phyloP scores from a whole-genome alignment of 768 basidiomycete species.

The Omphalotus guepiniiformis region DNA sequence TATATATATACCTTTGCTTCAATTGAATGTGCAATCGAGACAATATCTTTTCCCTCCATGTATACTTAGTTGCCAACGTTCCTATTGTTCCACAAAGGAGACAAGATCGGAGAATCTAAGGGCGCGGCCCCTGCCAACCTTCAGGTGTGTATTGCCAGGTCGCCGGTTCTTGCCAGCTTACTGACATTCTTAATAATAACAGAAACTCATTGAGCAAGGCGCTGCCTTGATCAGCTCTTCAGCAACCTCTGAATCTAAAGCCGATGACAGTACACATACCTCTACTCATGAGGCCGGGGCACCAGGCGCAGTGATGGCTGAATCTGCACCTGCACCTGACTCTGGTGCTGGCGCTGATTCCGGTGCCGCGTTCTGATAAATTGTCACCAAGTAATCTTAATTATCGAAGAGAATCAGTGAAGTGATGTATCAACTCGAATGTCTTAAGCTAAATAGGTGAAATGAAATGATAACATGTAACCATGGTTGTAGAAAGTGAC shows the following conservation, averaged over 20 bases:
- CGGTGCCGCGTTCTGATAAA: neutral
- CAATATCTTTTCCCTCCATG: neutral
- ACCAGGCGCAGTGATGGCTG: too few relatives aligned
- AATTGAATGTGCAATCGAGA: neutral
- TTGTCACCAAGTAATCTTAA: neutral
- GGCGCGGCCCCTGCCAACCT: constrained; percentile 5
- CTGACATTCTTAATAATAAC: neutral
- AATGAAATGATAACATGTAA: too few relatives aligned
- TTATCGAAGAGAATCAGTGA: too few relatives aligned
- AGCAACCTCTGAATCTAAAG: neutral
- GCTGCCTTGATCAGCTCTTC: neutral
- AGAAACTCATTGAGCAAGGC: neutral
- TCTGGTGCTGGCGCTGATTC: neutral
- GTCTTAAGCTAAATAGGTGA: too few relatives aligned
- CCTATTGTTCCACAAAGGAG: constrained; percentile 6
- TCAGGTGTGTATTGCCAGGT: constrained; percentile 1
- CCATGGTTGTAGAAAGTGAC: too few relatives aligned
- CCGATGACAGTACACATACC: neutral
- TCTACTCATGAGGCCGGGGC: too few relatives aligned
- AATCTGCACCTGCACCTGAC: neutral
- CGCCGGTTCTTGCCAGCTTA: too few relatives aligned
- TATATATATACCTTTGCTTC: constrained; percentile 9
- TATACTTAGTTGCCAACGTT: constrained; percentile 11
- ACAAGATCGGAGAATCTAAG: neutral
- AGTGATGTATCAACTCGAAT: too few relatives aligned